Evolutionary conservation across 305 asterid genomes (phyloP).

Genomic region (Fraxinus platypoda): DNA sequence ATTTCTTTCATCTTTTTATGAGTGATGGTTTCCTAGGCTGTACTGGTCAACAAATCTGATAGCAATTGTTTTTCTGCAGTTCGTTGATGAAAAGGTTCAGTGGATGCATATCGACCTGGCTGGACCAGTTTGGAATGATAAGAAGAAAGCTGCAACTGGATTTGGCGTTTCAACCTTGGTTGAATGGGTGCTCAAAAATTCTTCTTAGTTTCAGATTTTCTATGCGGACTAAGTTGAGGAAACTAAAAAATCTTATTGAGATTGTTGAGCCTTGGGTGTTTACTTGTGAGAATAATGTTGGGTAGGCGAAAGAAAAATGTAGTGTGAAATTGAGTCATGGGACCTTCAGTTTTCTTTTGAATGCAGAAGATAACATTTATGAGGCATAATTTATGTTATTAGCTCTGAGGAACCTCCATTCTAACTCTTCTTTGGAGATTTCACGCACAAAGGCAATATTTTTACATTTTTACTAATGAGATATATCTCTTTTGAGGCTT

Average conservation of each 20-base stretch:
- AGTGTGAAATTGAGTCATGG: background rate
- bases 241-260: background rate
- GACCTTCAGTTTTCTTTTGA: background rate
- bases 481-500: background rate
- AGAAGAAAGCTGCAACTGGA: slow-evolving; percentile 81
- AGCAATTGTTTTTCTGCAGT: slow-evolving; percentile 41
- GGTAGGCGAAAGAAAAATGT: background rate
- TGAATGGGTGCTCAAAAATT: slow-evolving; percentile 77
- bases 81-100: slow-evolving; percentile 92
- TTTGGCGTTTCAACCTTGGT: slow-evolving; percentile 82
- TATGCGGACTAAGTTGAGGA: background rate
- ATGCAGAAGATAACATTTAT: background rate
- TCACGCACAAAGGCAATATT: background rate
- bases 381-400: background rate
- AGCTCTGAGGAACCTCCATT: background rate
- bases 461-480: background rate
- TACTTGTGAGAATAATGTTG: background rate
- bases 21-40: background rate
- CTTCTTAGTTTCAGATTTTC: slow-evolving; percentile 29
- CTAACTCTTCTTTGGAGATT: background rate
- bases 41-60: background rate
- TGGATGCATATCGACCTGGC: slow-evolving; percentile 99
- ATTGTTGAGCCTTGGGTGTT: background rate
- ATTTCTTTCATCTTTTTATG: background rate
- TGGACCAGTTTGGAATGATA: slow-evolving; percentile 88